Base-by-base conservation (phyloP, 2,329 filamentous ascomycete species). In the Penicillium sp. region DNA sequence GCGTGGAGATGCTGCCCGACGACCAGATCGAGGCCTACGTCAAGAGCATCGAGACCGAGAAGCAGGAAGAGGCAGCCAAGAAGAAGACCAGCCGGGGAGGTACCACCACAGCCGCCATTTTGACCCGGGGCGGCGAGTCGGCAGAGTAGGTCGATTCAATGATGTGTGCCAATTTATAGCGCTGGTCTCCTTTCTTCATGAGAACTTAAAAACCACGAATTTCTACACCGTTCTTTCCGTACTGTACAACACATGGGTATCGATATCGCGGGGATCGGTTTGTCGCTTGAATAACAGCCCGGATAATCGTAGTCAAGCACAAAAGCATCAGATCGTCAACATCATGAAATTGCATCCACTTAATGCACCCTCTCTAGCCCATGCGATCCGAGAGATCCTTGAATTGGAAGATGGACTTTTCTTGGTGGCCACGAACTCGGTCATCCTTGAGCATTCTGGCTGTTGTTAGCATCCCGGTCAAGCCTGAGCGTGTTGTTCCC, bases 31-130 rank as follows among this genome's bases (percentile, higher is more conserved):
- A 99, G 81, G 84, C 85, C 65, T 96, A 95, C 70, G 95, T 99
- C 70, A 97, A 97, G 85, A 94, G 85, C 76, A 99, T 99, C 74
- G 95, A 99, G 81, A 89, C 92, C 67, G 95, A 99, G 83, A 99
- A 99, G 84, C 92, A 96, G 72, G 94, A 97, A 75, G 94, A 99
- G 80, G 93, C 93, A 23, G 90, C 90, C 38, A 96, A 91, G 83
- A 96, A 96, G 87, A 95, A 96, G 86, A 89, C 85, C 42, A 88
- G 89, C 53, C 66, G 77, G 62, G 65, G 62, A 12, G 70, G 70
- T 36, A 74, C 73, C 49, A 71, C 71, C 34, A 74, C 72, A 63
- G 85, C 89, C 16, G 83, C 89, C 41, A 90, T 94, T 66, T 79
- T 89, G 68, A 91, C 89, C 42, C 78, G 74, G 78, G 73, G 72